Conservation (phyloP, 1,284 basidiomycete genomes). For the Pulveroboletus sp. region DNA sequence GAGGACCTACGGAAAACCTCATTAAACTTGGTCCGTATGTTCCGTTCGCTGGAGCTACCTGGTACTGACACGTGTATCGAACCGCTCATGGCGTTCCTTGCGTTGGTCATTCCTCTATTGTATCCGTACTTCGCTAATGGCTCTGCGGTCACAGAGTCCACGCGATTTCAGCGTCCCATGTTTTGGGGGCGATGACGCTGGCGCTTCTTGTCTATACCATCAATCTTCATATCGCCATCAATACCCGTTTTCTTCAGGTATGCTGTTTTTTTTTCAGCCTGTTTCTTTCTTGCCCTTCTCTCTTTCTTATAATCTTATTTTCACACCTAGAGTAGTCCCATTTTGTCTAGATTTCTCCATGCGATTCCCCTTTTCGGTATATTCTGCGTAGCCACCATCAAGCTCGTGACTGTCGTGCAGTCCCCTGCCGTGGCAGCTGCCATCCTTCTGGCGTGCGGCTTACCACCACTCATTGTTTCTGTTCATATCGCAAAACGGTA, state of each 20-base stretch:
- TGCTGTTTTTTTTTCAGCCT: neutral
- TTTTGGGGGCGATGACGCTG: conserved; percentile 25
- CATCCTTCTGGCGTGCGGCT: conserved; percentile 25
- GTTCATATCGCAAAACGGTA: conserved; percentile 11
- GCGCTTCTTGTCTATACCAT: conserved; percentile 36
- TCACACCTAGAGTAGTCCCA: conserved; percentile 13
- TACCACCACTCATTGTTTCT: conserved; percentile 22
- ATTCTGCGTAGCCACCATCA: conserved; percentile 22
- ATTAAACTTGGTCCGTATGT: conserved; percentile 25
- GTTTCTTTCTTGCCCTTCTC: neutral
- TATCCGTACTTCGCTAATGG: neutral
- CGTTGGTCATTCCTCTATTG: conserved; percentile 20
- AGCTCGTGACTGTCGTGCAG: conserved; percentile 18
- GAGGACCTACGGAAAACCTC: conserved; percentile 26
- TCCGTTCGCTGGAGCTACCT: neutral
- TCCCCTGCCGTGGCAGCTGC: conserved; percentile 24
- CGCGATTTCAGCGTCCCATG: conserved; percentile 22
- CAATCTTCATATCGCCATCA: conserved; percentile 28
- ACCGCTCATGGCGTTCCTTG: conserved; percentile 33
- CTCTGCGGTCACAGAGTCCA: conserved; percentile 21
- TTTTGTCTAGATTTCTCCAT: conserved; percentile 28
- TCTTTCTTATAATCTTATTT: neutral
- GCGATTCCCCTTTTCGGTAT: conserved; percentile 32
- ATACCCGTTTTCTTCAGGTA: conserved; percentile 24
- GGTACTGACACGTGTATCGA: neutral